Evolutionary conservation across 202 grass and related monocot species (phyloP).

Genomic region (Eragrostis tef): DNA sequence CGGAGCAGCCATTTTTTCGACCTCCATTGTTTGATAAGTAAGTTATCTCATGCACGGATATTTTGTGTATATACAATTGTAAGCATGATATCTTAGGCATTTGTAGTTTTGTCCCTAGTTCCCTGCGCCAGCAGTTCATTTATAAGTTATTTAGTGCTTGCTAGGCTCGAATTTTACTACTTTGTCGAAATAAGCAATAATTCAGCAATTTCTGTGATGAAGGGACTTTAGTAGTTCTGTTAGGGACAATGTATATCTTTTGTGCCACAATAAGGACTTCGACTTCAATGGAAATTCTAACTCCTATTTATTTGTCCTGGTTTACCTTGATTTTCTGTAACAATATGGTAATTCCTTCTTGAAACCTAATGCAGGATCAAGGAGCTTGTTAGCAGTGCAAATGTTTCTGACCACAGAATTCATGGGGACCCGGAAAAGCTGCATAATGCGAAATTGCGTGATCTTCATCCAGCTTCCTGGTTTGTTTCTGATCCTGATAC

Average conservation of each 20-base stretch:
- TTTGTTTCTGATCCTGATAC: constrained; percentile 44
- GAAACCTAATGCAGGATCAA: constrained; percentile 61
- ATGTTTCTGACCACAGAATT: constrained; percentile 27
- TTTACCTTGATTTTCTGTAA: constrained; percentile 16
- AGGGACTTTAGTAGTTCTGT: constrained; percentile 22
- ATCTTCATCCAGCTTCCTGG: constrained; percentile 78
- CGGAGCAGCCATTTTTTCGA: constrained; percentile 63
- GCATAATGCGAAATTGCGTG: constrained; percentile 53
- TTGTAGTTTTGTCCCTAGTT: constrained; percentile 22
- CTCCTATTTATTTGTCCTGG: background rate
- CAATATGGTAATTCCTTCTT: constrained; percentile 27
- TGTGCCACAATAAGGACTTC: background rate
- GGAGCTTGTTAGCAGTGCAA: constrained; percentile 47
- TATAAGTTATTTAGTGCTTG: constrained; percentile 23
- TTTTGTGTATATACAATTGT: constrained; percentile 5
- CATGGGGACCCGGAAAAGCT: constrained; percentile 57
- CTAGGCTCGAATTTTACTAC: constrained; percentile 3
- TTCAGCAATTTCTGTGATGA: constrained; percentile 31
- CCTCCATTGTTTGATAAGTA: constrained; percentile 69
- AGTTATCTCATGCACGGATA: constrained; percentile 31
- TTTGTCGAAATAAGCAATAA: constrained; percentile 26
- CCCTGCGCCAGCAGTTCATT: background rate
- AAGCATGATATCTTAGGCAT: constrained; percentile 1
- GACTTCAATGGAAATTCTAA: constrained; percentile 24
- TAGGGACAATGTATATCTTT: constrained; percentile 16